Percentiles rank a stretch among this genome's conserved stretches.
Evolutionary conservation across 148 eudicot genomes (phyloP).

Genomic region (Chenopodium berlandieri): DNA sequence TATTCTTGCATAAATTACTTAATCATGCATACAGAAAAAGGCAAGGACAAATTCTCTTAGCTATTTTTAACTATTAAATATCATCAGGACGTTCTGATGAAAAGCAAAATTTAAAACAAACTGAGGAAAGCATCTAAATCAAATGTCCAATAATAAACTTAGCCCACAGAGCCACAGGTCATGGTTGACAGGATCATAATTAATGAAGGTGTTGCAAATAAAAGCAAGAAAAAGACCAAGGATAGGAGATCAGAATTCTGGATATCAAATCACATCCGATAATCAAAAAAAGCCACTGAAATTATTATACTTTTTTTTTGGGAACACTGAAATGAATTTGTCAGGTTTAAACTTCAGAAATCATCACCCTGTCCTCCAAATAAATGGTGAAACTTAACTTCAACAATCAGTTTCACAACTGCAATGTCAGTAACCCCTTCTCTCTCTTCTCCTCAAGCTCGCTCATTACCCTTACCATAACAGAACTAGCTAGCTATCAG

Average conservation of each 20-base stretch:
- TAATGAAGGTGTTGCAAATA: neutral
- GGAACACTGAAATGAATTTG: neutral
- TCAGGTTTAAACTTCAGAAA: neutral
- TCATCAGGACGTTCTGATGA: neutral
- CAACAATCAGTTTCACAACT: neutral
- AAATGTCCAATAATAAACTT: neutral
- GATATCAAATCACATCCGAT: neutral
- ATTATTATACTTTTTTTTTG: too few relatives aligned
- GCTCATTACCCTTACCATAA: neutral
- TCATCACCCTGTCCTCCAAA: too few relatives aligned
- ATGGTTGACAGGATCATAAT: neutral
- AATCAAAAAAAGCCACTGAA: too few relatives aligned
- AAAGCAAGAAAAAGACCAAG: neutral
- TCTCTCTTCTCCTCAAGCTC: too few relatives aligned
- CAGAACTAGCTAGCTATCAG: neutral
- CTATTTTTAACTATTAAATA: neutral
- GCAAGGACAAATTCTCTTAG: neutral
- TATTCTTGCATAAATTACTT: neutral
- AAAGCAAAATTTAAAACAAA: neutral
- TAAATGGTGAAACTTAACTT: neutral
- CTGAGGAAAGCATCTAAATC: neutral
- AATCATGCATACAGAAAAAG: neutral
- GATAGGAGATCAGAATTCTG: neutral
- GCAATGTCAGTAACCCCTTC: neutral
- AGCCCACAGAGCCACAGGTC: neutral